phyloP scores from a whole-genome alignment of 2,329 filamentous ascomycete genomes.

The Colletotrichum abscissum region DNA sequence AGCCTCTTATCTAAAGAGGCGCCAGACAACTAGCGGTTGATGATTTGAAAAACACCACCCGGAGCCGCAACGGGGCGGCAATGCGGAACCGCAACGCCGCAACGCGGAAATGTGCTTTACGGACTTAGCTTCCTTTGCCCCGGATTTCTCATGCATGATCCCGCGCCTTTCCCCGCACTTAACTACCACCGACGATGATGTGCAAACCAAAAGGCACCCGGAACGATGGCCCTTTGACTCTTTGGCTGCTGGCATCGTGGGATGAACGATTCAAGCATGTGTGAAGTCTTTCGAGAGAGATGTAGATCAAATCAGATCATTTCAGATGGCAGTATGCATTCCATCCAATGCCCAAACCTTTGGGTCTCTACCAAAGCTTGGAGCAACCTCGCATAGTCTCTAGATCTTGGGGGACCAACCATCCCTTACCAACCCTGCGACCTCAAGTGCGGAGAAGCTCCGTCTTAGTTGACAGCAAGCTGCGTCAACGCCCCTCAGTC shows the following conservation, averaged over 20 bases:
- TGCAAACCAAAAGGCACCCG: background rate
- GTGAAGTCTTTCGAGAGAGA: too few relatives aligned
- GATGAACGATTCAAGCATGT: too few relatives aligned
- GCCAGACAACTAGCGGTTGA: background rate
- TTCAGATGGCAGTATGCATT: background rate
- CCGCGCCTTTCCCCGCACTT: constrained; percentile 19
- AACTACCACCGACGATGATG: background rate
- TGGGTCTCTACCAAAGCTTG: background rate
- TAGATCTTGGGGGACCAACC: background rate
- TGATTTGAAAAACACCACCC: background rate
- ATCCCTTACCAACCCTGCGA: background rate
- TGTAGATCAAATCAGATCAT: background rate
- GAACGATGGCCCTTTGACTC: background rate
- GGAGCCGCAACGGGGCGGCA: background rate
- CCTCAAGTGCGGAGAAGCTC: constrained; percentile 23
- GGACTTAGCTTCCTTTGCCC: constrained; percentile 17
- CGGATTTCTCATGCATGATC: constrained; percentile 11
- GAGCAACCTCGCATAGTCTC: background rate
- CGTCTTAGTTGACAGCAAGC: background rate
- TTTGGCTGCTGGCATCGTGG: background rate
- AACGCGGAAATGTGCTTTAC: background rate
- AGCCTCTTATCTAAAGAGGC: too few relatives aligned
- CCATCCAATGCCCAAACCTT: background rate
- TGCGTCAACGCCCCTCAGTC: constrained; percentile 8
- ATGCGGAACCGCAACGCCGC: constrained; percentile 4